Base-by-base conservation (phyloP, 768 basidiomycete species). In the Daedaleopsis nitida region DNA sequence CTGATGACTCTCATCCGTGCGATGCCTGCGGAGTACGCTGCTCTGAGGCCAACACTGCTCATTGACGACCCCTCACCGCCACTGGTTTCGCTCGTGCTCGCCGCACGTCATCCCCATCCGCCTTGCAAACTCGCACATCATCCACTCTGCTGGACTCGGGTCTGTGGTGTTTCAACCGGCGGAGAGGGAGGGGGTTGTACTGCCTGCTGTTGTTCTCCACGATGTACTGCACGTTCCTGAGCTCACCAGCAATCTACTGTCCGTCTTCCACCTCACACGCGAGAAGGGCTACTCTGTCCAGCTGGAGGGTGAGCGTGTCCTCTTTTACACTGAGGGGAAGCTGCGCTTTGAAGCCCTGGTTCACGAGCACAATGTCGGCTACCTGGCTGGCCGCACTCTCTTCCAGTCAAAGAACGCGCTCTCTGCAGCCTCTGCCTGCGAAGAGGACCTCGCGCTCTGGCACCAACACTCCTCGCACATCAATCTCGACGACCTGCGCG, bases 391-490 rank as follows among this genome's bases (percentile, higher is more conserved):
- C n/a, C 45, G 13, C 23, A 59, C 66, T 57, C 37, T 52, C 47
- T 14, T 44, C 32, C 19, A 49, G 10, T 60, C 65, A 0, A 57
- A 53, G 27, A 34, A 17, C 48, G 55, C 44, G 35, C 34, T 34
- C 32, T 57, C 56, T 49, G 58, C 54, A 14, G 58, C 61, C 14
- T 62, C 49, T 4, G 75, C 72, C 8, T 54, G 68, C 32, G 64
- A 69, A 32, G 53, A 73, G 16, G 69, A 69, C 54, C 58, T 68
- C 9, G 32, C 14, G 8, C 61, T 72, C 7, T 73, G 73, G 72
- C 76, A 32, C 27, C 27, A 32, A 32, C 27, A 32, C 27, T 68
- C 67, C 39, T 70, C 61, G 5, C 76, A 77, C 60, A 56, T 66
- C 38, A 72, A 72, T 58, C 50, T 58, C 60, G 65, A 57, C 24